A percentile compares a stretch with the other conserved stretches of the same genome.
Evolutionary conservation across 208 protist species (phyloP).

Genomic region (Hexamita inflata): DNA sequence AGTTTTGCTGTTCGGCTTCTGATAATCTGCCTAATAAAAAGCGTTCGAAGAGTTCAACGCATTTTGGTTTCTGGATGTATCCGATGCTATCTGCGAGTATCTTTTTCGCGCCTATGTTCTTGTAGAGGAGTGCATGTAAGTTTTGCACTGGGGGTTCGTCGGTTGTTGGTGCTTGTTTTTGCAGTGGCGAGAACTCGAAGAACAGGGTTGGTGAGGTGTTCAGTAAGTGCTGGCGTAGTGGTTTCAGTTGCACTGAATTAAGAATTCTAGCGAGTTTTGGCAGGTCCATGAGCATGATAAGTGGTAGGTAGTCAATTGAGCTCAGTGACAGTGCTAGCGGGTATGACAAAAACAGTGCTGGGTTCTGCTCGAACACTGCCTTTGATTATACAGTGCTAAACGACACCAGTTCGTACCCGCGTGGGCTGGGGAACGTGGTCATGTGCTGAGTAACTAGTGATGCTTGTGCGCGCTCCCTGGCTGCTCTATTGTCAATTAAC

Average conservation of each 20-base stretch:
- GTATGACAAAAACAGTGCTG: conserved; percentile 7
- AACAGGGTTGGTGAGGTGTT: too few species aligned
- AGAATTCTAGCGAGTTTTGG: background rate
- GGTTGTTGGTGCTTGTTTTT: too few species aligned
- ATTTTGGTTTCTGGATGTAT: too few species aligned
- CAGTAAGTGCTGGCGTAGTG: background rate
- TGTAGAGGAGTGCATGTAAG: background rate
- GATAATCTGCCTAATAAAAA: too few species aligned
- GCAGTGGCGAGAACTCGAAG: background rate
- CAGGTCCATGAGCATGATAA: background rate
- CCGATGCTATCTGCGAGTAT: too few species aligned
- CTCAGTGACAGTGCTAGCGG: background rate
- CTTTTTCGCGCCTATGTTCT: background rate
- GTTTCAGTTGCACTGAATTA: background rate
- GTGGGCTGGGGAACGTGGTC: background rate
- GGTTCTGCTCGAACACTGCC: background rate
- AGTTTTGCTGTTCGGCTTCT: too few species aligned
- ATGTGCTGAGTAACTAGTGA: background rate
- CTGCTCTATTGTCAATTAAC: background rate
- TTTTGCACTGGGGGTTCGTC: background rate
- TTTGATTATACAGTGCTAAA: background rate
- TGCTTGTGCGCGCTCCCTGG: too few species aligned
- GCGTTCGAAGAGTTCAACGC: too few species aligned
- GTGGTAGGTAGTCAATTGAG: background rate
- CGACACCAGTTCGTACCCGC: background rate